These are phyloP conservation scores for Globisporangium radiosum DNA, from an alignment of 352 stramenopile species.

Conservation along the genomic window DNA sequence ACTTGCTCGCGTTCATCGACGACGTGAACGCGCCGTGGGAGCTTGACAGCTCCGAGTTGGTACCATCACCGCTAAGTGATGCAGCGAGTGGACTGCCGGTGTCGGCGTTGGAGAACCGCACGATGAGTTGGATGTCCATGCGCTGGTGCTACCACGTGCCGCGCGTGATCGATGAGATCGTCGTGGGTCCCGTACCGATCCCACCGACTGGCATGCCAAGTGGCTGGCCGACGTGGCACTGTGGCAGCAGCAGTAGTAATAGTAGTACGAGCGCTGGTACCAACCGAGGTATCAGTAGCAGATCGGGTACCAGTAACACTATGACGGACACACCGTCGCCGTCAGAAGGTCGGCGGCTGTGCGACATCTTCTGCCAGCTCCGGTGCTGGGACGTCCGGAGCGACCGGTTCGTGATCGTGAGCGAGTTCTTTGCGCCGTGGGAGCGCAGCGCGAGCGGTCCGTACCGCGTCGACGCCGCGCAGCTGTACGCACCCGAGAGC, in stretches of 20 bases:
- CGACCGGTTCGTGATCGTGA: constrained; percentile 38
- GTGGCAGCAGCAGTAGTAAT: constrained; percentile 11
- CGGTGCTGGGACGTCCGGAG: constrained; percentile 59
- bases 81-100: background rate
- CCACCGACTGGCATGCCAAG: constrained; percentile 47
- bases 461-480: constrained; percentile 10
- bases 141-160: constrained; percentile 77
- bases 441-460: constrained; percentile 18
- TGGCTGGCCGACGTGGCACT: constrained; percentile 58
- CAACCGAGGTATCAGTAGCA: no score
- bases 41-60: constrained; percentile 6
- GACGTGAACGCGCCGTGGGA: constrained; percentile 59
- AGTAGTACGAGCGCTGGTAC: background rate
- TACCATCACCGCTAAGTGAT: background rate
- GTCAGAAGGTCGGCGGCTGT: background rate
- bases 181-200: constrained; percentile 49
- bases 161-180: constrained; percentile 41
- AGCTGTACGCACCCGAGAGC: constrained; percentile 36
- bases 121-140: constrained; percentile 70
- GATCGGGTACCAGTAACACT: background rate
- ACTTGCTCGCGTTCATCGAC: constrained; percentile 38
- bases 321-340: background rate
- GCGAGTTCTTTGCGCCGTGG: constrained; percentile 75
- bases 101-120: constrained; percentile 37
- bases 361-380: constrained; percentile 66